phyloP scores from a whole-genome alignment of 2,329 filamentous ascomycete genomes.

The Alternaria brassicicola region DNA sequence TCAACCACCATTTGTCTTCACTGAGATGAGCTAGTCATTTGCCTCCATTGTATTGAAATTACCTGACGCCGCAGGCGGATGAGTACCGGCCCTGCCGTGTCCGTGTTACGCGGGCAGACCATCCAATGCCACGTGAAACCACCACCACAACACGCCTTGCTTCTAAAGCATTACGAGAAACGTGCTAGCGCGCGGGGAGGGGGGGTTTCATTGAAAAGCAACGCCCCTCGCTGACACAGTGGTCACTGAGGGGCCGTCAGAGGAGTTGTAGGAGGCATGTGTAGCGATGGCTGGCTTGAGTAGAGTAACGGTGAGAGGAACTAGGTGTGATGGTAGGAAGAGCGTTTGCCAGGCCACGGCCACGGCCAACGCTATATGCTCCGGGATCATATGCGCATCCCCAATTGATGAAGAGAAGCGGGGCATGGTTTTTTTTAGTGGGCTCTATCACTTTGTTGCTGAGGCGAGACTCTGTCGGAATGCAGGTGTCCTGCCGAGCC shows the following conservation, averaged over 20 bases:
- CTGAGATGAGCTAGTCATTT: constrained; percentile 4
- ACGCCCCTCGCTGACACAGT: constrained; percentile 23
- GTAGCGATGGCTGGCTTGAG: constrained; percentile 6
- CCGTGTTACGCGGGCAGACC: constrained; percentile 27
- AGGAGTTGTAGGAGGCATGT: constrained; percentile 6
- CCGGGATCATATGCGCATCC: constrained; percentile 20
- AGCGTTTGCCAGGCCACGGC: constrained; percentile 24
- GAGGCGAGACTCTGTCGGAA: constrained; percentile 10
- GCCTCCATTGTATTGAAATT: constrained; percentile 31
- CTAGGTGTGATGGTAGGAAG: constrained; percentile 15
- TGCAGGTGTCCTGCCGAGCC: constrained; percentile 8
- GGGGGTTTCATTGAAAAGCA: constrained; percentile 30
- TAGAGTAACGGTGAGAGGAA: constrained; percentile 26
- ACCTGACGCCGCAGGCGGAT: constrained; percentile 15
- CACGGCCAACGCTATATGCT: constrained; percentile 21
- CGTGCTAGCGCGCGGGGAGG: constrained; percentile 45
- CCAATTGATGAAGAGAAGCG: constrained; percentile 24
- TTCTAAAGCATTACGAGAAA: constrained; percentile 44
- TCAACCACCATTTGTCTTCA: constrained; percentile 1
- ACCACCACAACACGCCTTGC: constrained; percentile 32
- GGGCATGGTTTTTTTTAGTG: constrained; percentile 20
- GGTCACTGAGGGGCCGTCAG: constrained; percentile 16
- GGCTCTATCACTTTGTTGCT: constrained; percentile 16
- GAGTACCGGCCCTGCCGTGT: constrained; percentile 37
- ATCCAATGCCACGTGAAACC: constrained; percentile 37